Conservation (phyloP, 306 rosid genomes). For the Acacia melanoxylon region DNA sequence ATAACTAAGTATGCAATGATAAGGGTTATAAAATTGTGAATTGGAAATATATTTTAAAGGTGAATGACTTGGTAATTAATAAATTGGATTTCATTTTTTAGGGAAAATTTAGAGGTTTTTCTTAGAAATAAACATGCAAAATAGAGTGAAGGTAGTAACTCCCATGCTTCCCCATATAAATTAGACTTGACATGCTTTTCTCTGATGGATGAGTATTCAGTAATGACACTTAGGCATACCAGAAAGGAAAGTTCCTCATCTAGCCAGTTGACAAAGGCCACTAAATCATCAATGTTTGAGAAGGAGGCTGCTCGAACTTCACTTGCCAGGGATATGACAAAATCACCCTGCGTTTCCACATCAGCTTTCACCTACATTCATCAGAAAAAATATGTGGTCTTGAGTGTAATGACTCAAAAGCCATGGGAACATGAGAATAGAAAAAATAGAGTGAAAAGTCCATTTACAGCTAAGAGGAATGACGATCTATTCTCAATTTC, state of each 20-base stretch:
- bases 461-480: constrained; percentile 89
- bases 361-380: constrained; percentile 77
- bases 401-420: constrained; percentile 5
- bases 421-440: constrained; percentile 2
- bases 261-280: constrained; percentile 96
- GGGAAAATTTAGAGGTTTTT: constrained; percentile 15
- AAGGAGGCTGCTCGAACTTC: constrained; percentile 93
- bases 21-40: background rate
- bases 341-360: constrained; percentile 95
- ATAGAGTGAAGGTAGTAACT: constrained; percentile 5
- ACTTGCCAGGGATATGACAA: constrained; percentile 84
- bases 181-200: background rate
- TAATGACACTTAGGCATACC: constrained; percentile 31
- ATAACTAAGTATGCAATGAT: constrained; percentile 14
- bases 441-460: constrained; percentile 21
- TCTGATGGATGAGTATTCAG: background rate
- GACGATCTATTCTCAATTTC: constrained; percentile 92
- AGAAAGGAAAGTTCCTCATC: constrained; percentile 73
- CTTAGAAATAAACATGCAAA: background rate
- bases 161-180: constrained; percentile 14
- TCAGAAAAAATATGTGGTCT: background rate
- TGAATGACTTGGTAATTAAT: background rate
- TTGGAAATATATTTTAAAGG: constrained; percentile 4
- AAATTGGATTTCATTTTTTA: background rate
- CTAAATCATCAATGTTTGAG: constrained; percentile 67